These are phyloP conservation scores for Lichtheimia hyalospora DNA, from an alignment of 371 early-diverging fungal species.

Conservation along the genomic window DNA sequence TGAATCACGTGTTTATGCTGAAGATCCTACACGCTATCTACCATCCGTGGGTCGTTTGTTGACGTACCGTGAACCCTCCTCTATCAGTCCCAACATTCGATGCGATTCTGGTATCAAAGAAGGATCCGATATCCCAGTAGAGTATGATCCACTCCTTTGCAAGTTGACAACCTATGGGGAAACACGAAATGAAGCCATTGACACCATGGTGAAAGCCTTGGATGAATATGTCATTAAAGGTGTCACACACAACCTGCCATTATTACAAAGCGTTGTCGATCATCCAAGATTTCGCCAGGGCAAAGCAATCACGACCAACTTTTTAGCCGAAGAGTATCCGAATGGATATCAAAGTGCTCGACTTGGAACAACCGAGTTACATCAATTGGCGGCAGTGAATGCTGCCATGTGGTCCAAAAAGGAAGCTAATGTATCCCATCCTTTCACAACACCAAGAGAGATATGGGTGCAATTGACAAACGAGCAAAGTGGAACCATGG, in stretches of 20 bases:
- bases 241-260: constrained; percentile 95
- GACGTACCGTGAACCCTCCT: constrained; percentile 31
- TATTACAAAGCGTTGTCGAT: constrained; percentile 84
- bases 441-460: constrained; percentile 41
- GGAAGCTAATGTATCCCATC: constrained; percentile 50
- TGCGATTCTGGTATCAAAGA: constrained; percentile 61
- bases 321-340: constrained; percentile 91
- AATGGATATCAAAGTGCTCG: constrained; percentile 82
- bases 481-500: constrained; percentile 43
- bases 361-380: constrained; percentile 43
- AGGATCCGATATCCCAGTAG: constrained; percentile 82
- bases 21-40: constrained; percentile 83
- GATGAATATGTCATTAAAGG: constrained; percentile 91
- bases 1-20: constrained; percentile 90
- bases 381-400: constrained; percentile 65
- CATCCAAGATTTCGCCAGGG: constrained; percentile 80
- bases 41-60: constrained; percentile 85
- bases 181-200: constrained; percentile 76
- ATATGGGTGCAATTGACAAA: constrained; percentile 58
- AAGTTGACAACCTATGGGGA: constrained; percentile 88
- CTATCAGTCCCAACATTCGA: constrained; percentile 11
- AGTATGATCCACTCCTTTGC: constrained; percentile 85
- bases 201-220: constrained; percentile 79
- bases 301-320: constrained; percentile 78
- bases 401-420: constrained; percentile 73